Evolutionary conservation across 1,284 basidiomycete genomes (phyloP), one percentile per base, ranked within the genome.

Genomic region (Entoloma clypeatum): DNA sequence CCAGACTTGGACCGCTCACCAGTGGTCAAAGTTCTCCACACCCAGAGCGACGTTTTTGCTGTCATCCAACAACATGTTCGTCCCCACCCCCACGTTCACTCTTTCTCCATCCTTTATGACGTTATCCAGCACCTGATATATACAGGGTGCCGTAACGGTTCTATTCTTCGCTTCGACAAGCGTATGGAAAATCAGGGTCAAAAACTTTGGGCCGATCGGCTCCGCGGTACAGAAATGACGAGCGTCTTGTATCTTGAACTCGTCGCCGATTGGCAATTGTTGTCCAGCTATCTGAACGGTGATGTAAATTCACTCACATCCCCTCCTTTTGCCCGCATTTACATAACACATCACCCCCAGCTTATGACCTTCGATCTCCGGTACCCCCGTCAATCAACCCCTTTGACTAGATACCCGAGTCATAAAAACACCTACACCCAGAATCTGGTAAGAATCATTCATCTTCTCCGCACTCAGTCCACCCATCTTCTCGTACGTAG

Each of bases 321-420:
- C 1, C 13, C 35, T 30, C 25, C 37, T n/a, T 18, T 21, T 23
- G 13, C 10, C 39, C 39, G 22, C 18, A n/a, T 36, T 47, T 43
- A 21, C 21, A n/a, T 34, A 13, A 32, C 24, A 16, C 8, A 33
- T 40, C 39, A 5, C 18, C 21, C 3, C 30, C 16, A 53, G 82
- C 63, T 88, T n/a, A 72, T 74, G 26, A 63, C 71, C 2, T 80
- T 75, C 47, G 86, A 88, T 57, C 59, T 83, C 33, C 77, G 85
- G 7, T 84, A 76, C 48, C 51, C 68, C 33, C 57, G 65, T 23
- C 49, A 50, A 24, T 49, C 53, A n/a, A 56, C 54, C 0, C 82
- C 80, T 0, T 27, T 73, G 1, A 59, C 74, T 37, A 51, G 55
- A 2, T 79, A 79, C 45, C 46, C 57, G 3, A 83, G 81, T 3